phyloP scores from a whole-genome alignment of 495 filamentous ascomycete species.

The Penicillium goetzii region DNA sequence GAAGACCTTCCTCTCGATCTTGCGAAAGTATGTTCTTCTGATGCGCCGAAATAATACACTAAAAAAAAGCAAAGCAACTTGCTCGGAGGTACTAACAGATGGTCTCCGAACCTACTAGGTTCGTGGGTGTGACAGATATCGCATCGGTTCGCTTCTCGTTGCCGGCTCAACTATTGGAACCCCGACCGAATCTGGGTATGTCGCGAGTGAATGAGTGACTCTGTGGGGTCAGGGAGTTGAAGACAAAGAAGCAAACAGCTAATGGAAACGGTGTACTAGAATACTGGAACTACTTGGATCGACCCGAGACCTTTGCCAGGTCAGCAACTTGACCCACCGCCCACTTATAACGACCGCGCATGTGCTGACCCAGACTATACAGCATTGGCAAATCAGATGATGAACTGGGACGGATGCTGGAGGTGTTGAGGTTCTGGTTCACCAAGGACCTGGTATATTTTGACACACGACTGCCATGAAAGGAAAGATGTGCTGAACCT shows the following conservation, averaged over 20 bases:
- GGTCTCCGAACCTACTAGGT: constrained; percentile 52
- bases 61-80: neutral
- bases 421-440: constrained; percentile 94
- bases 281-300: constrained; percentile 98
- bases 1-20: constrained; percentile 78
- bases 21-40: constrained; percentile 66
- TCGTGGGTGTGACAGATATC: constrained; percentile 93
- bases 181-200: constrained; percentile 85
- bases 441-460: constrained; percentile 83
- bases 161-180: constrained; percentile 92
- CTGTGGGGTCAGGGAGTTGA: constrained; percentile 2
- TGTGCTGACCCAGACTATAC: constrained; percentile 42
- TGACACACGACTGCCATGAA: neutral
- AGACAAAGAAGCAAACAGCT: neutral
- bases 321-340: constrained; percentile 42
- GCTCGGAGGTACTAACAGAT: constrained; percentile 1
- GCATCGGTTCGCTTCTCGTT: constrained; percentile 94
- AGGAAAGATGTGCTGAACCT: constrained; percentile 21
- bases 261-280: constrained; percentile 54
- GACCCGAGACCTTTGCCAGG: constrained; percentile 90
- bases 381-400: constrained; percentile 96
- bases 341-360: constrained; percentile 24
- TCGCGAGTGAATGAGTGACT: neutral
- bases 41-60: neutral
- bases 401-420: constrained; percentile 87